Conservation (phyloP, 345 rosid species). For the Erucastrum elatum region DNA sequence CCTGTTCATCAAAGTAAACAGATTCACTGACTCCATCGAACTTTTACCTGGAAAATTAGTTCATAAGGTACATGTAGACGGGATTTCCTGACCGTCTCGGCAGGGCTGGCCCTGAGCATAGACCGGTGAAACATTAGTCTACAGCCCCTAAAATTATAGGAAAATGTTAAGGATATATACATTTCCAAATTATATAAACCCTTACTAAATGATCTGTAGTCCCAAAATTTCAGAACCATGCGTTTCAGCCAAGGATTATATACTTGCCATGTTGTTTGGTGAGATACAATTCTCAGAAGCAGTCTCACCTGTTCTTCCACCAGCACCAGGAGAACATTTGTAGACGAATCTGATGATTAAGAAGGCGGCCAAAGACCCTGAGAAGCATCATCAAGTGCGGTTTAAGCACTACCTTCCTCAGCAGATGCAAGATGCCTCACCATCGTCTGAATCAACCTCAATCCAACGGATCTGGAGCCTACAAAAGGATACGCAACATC, state of each 20-base stretch:
- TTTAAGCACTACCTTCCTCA: constrained; percentile 66
- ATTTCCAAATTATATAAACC: no score
- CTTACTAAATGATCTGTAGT: no score
- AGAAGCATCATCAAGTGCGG: constrained; percentile 70
- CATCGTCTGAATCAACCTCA: constrained; percentile 81
- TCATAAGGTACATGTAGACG: constrained; percentile 77
- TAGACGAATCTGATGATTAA: constrained; percentile 54
- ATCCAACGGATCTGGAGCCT: constrained; percentile 57
- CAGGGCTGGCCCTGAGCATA: no score
- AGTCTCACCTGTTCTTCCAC: constrained; percentile 50
- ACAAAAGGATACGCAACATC: constrained; percentile 80
- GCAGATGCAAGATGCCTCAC: constrained; percentile 87
- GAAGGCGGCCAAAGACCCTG: constrained; percentile 72
- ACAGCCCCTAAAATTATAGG: no score
- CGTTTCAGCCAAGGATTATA: constrained; percentile 72
- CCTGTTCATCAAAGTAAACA: background rate
- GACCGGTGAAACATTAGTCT: no score
- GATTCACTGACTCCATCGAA: background rate
- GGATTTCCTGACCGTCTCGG: constrained; percentile 76
- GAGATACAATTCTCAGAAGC: constrained; percentile 54
- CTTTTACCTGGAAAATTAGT: constrained; percentile 63
- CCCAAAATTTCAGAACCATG: no score
- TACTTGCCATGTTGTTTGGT: constrained; percentile 44
- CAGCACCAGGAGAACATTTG: constrained; percentile 47
- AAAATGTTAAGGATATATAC: no score